Base-by-base conservation (phyloP, 2,329 filamentous ascomycete species). In the Aspergillus calidoustus region DNA sequence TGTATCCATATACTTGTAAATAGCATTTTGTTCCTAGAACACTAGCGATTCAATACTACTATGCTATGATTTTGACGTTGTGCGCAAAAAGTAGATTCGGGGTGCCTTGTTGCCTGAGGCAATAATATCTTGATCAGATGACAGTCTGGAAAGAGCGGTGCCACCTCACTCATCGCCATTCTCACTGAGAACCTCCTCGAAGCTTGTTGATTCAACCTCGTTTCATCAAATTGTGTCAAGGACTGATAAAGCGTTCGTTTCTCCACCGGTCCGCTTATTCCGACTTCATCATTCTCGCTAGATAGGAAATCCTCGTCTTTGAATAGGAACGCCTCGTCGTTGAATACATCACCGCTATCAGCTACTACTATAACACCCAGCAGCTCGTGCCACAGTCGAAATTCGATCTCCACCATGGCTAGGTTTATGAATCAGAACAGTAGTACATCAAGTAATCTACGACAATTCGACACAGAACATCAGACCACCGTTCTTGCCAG, bases 401-500 rank as follows among this genome's bases (percentile, higher is more conserved):
- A 48, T 63, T 48, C 47, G 67, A 53, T 62, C 58, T 51, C 7
- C 63, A 68, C 31, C 58, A 78, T 78, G 76, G 74, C 76, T 66
- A 75, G 71, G 64, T 72, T 84, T 84, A 87, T 85, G 86, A 91
- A 85, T 89, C 90, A 79, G 78, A 82, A 78, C 79, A 85, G 87
- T 91, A 91, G 85, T 87, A 91, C 88, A 86, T 72, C 72, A 76
- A 77, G 81, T 77, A 74, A 78, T 71, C 72, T 86, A 87, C 85
- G 87, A 87, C 83, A 84, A 81, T 82, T 82, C 82, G 80, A 82
- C 78, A 81, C 74, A 72, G 68, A 72, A 56, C 63, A 73, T 48
- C 84, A 85, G 72, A 83, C 87, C 83, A 90, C 91, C 79, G 89
- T 95, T 80, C 89, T 94, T 83, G 93, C 93, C 81, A 93, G 89